Evolutionary conservation across 805 yeast genomes (phyloP).

Genomic region (Teunomyces pallodes): DNA sequence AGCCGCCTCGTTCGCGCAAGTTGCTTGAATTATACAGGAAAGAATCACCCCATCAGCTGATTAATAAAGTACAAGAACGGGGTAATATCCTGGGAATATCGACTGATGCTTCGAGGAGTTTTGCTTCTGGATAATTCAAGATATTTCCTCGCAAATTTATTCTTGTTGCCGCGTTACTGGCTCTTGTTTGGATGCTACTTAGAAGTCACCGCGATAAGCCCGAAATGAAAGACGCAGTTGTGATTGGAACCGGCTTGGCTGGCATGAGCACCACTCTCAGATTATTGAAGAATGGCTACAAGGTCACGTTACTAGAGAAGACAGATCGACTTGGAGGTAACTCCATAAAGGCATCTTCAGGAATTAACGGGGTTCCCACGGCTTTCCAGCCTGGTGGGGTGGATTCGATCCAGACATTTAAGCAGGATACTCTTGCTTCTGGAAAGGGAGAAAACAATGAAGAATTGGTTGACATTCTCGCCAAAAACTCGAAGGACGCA

Average conservation of each 20-base stretch:
- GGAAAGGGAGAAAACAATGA: slow-evolving; percentile 29
- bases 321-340: slow-evolving; percentile 52
- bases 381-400: slow-evolving; percentile 17
- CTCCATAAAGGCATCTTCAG: slow-evolving; percentile 60
- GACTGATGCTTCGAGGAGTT: neutral
- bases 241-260: slow-evolving; percentile 58
- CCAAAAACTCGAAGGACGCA: slow-evolving; percentile 26
- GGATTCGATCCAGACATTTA: slow-evolving; percentile 28
- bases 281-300: slow-evolving; percentile 33
- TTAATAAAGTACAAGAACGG: neutral
- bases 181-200: slow-evolving; percentile 1
- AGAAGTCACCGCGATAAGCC: neutral
- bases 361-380: slow-evolving; percentile 49
- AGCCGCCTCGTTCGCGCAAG: neutral
- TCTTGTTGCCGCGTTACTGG: slow-evolving; percentile 2
- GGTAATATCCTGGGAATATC: neutral
- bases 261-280: slow-evolving; percentile 48
- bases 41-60: neutral
- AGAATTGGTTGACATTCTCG: slow-evolving; percentile 24
- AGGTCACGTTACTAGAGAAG: slow-evolving; percentile 51
- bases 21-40: neutral
- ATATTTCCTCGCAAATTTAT: neutral
- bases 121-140: neutral
- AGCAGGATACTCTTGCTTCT: slow-evolving; percentile 29
- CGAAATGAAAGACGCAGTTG: slow-evolving; percentile 19